Evolutionary conservation across 345 rosid genomes (phyloP), one percentile per base, ranked within the genome.

Genomic region (Lepidium africanum): DNA sequence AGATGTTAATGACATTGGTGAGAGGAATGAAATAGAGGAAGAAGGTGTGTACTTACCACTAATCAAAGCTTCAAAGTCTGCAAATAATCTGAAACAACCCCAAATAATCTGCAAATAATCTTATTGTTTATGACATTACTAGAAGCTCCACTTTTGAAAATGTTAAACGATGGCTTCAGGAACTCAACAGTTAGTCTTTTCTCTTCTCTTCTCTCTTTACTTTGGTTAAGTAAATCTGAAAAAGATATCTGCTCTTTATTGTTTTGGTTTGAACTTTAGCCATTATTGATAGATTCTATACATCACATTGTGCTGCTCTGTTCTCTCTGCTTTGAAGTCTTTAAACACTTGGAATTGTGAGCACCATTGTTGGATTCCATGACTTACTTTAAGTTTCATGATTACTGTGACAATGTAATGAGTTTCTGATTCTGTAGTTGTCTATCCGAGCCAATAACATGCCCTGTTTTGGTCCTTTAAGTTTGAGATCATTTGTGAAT

Each of bases 91-190:
- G 13, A 42, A 40, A 59, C 51, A 13, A 23, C 9, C 65, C 6
- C 63, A 53, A 50, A 59, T 46, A 30, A 14, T 36, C 96, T 57
- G 93, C 93, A n/a, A n/a, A n/a, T n/a, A n/a, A n/a, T 6, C 86
- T 90, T n/a, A 59, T 92, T 67, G 98, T 90, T 58, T 92, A 88
- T 75, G 98, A 92, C 63, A 92, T 92, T 59, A 85, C 85, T 33
- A 68, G 96, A 76, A 78, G 85, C 48, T 72, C 73, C 33, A 90
- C 84, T 76, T 92, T 90, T 57, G 86, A 92, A 1, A 89, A 93
- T 53, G 88, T 90, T 62, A 88, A 86, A 58, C 87, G 96, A 2
- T 90, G 97, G 98, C 96, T 92, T 50, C 88, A 84, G 5, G 98
- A 92, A 71, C 97, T 92, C 59, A 62, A 65, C 65, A 79, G 98